Evolutionary conservation across 2,329 filamentous ascomycete genomes (phyloP).

Genomic region (Diaporthe sp.): DNA sequence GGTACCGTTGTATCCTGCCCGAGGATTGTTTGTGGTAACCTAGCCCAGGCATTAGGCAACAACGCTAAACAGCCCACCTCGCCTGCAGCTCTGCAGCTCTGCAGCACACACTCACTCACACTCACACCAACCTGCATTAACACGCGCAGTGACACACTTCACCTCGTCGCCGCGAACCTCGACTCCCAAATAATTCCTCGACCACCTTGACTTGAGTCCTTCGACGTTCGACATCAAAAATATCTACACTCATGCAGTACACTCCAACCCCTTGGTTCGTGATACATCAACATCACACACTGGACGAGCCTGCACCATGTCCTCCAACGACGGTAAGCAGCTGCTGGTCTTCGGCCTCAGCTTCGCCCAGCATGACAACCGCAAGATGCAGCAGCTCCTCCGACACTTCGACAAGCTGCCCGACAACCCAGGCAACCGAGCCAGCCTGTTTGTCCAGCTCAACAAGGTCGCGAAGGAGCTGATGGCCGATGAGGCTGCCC

Average conservation of each 20-base stretch:
- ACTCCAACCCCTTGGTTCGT: too few relatives aligned
- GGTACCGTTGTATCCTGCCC: background rate
- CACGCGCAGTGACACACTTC: background rate
- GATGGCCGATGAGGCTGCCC: constrained; percentile 6
- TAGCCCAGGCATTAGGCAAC: constrained; percentile 20
- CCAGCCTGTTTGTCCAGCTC: constrained; percentile 36
- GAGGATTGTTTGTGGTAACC: constrained; percentile 6
- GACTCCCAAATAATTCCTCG: background rate
- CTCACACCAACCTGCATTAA: background rate
- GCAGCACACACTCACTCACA: background rate
- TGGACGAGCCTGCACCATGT: background rate
- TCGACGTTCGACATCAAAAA: background rate
- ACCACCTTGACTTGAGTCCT: background rate
- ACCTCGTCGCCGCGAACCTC: background rate
- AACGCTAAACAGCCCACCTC: constrained; percentile 25
- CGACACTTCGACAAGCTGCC: constrained; percentile 36
- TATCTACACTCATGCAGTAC: too few relatives aligned
- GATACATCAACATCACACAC: background rate
- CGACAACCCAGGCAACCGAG: constrained; percentile 32
- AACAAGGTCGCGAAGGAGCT: constrained; percentile 36
- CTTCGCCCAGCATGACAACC: constrained; percentile 39
- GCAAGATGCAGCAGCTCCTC: constrained; percentile 40
- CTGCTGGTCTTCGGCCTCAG: constrained; percentile 39
- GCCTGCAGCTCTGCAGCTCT: background rate
- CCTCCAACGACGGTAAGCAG: constrained; percentile 38